Conservation (phyloP, 2,329 filamentous ascomycete species). For the Nemania sp. region DNA sequence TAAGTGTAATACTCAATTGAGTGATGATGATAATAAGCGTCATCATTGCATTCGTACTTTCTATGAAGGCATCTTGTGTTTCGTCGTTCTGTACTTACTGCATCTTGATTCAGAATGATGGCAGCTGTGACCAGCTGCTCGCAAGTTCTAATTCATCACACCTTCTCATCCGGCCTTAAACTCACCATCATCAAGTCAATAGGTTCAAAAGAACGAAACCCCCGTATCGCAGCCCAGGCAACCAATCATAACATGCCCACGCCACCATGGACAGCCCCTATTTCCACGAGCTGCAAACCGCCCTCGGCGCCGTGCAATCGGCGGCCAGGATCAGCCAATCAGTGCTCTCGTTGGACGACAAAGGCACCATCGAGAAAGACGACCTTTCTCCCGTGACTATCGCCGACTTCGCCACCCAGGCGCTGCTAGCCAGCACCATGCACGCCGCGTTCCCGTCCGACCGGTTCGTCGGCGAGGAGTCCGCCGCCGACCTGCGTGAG, state of each 20-base stretch:
- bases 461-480: constrained; percentile 59
- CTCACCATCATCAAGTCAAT: no score
- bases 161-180: no score
- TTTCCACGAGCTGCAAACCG: constrained; percentile 34
- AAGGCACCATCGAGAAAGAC: constrained; percentile 55
- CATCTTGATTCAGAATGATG: no score
- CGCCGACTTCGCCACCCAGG: constrained; percentile 63
- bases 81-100: no score
- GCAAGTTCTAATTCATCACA: no score
- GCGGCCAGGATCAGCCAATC: constrained; percentile 55
- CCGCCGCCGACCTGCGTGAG: constrained; percentile 50
- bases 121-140: no score
- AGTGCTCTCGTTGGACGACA: constrained; percentile 51
- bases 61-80: no score
- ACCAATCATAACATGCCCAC: not conserved
- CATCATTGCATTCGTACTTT: no score
- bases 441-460: constrained; percentile 55
- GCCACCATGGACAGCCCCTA: constrained; percentile 38
- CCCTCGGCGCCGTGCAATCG: constrained; percentile 37
- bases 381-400: constrained; percentile 62
- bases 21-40: no score
- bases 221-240: not conserved
- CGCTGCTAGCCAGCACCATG: constrained; percentile 55
- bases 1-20: no score
- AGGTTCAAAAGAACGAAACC: no score